These are phyloP conservation scores for Ceratobasidium sp. DNA, from an alignment of 1,284 basidiomycete species.

Conservation along the genomic window DNA sequence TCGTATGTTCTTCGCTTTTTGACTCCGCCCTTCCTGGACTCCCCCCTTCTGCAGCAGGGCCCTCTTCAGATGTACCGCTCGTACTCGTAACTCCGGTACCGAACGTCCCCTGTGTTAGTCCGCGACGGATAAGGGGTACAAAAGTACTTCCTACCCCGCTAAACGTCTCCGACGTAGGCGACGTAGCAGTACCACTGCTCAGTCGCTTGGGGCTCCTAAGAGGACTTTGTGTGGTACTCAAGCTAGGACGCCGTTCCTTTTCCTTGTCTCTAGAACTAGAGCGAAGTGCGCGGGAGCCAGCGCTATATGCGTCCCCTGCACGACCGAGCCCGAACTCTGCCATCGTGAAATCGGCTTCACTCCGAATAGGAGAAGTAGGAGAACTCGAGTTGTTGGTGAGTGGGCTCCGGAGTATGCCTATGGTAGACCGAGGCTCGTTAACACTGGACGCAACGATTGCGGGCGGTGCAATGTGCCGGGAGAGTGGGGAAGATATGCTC, in stretches of 20 bases:
- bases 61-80: slow-evolving; percentile 2
- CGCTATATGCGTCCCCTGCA: slow-evolving; percentile 32
- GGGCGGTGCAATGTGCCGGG: slow-evolving; percentile 36
- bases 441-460: slow-evolving; percentile 26
- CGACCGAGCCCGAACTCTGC: slow-evolving; percentile 15
- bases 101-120: slow-evolving; percentile 33
- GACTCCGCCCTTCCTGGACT: background rate
- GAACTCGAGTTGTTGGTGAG: background rate
- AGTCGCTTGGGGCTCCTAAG: background rate
- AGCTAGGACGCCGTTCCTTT: background rate
- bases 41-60: background rate
- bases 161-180: slow-evolving; percentile 5
- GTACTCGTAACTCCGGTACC: slow-evolving; percentile 8
- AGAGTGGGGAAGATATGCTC: background rate
- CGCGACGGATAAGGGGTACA: slow-evolving; percentile 14
- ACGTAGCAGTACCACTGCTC: slow-evolving; percentile 4
- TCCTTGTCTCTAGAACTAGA: background rate
- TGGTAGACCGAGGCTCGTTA: slow-evolving; percentile 1
- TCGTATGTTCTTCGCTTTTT: background rate
- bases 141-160: background rate
- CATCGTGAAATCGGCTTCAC: slow-evolving; percentile 1
- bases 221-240: background rate
- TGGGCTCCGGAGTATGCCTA: background rate
- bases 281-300: slow-evolving; percentile 9
- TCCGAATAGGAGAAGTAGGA: background rate